A percentile compares a stretch with the other conserved stretches of the same genome.
These are phyloP conservation scores for Vitis hybrid DNA, from an alignment of 177 flowering plant genomes.

Conservation along the genomic window DNA sequence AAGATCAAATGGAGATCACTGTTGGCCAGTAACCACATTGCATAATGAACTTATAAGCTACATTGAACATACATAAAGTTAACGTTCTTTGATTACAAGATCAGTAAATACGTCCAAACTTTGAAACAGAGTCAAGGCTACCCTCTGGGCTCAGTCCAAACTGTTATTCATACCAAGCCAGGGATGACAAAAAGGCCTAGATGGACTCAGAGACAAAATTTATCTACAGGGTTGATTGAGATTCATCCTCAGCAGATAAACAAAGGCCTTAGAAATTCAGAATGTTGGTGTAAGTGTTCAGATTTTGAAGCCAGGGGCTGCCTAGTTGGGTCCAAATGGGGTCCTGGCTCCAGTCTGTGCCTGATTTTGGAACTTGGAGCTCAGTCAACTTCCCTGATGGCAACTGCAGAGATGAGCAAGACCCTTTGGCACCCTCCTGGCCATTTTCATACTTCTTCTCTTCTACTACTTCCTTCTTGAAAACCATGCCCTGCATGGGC, in stretches of 20 bases:
- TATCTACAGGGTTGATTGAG: background rate
- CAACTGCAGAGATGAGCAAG: constrained; percentile 17
- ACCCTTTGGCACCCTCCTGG: constrained; percentile 1
- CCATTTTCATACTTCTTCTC: background rate
- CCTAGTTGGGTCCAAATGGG: constrained; percentile 39
- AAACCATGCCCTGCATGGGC: background rate
- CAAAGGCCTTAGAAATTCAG: constrained; percentile 26
- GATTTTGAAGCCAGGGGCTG: constrained; percentile 60
- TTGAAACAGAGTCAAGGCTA: too few species aligned
- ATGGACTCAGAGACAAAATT: too few species aligned
- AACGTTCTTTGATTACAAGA: too few species aligned
- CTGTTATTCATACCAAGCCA: too few species aligned
- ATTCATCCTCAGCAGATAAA: background rate
- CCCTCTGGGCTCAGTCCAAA: too few species aligned
- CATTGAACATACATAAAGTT: too few species aligned
- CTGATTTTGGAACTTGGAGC: constrained; percentile 48
- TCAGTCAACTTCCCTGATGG: constrained; percentile 35
- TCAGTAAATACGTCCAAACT: too few species aligned
- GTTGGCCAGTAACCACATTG: too few species aligned
- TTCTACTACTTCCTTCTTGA: constrained; percentile 28
- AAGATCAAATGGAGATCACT: too few species aligned
- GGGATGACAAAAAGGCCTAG: too few species aligned
- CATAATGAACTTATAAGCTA: too few species aligned
- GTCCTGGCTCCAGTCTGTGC: constrained; percentile 63
- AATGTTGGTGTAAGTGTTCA: constrained; percentile 33